Conservation (phyloP, 2,329 filamentous ascomycete genomes). For the Sphaerostilbella broomeana region DNA sequence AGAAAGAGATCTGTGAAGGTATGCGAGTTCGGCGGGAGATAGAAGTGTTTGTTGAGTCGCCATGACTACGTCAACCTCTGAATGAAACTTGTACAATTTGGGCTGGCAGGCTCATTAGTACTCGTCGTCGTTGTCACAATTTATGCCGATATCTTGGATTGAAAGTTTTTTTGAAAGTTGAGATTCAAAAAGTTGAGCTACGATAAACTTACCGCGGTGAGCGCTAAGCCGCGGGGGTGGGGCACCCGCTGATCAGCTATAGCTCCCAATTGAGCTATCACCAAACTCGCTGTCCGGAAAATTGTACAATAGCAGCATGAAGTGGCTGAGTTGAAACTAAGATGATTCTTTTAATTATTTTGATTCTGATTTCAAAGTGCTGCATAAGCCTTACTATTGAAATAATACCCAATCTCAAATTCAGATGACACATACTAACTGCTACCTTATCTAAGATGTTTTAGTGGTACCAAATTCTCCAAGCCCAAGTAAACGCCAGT, state of each 20-base stretch:
- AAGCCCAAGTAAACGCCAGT: too few relatives aligned
- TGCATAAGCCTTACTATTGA: too few relatives aligned
- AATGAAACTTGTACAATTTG: neutral
- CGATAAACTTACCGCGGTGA: constrained; percentile 25
- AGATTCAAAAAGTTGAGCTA: constrained; percentile 18
- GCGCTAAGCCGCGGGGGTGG: constrained; percentile 26
- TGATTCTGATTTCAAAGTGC: too few relatives aligned
- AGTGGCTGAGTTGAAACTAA: too few relatives aligned
- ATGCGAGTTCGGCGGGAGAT: constrained; percentile 92
- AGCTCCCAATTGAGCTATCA: neutral
- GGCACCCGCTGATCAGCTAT: constrained; percentile 4
- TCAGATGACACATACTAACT: too few relatives aligned
- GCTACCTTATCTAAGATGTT: too few relatives aligned
- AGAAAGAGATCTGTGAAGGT: constrained; percentile 81
- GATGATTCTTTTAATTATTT: too few relatives aligned
- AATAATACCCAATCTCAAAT: too few relatives aligned
- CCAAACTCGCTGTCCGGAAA: too few relatives aligned
- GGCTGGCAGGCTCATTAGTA: neutral
- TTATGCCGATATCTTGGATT: constrained; percentile 3
- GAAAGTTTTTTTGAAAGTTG: constrained; percentile 20
- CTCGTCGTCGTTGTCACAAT: neutral
- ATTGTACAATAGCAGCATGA: too few relatives aligned
- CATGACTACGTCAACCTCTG: constrained; percentile 45
- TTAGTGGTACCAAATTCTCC: too few relatives aligned
- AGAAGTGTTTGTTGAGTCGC: constrained; percentile 67